Base-by-base conservation (phyloP, 2,329 filamentous ascomycete species). In the Rhexocercosporidium sp. region DNA sequence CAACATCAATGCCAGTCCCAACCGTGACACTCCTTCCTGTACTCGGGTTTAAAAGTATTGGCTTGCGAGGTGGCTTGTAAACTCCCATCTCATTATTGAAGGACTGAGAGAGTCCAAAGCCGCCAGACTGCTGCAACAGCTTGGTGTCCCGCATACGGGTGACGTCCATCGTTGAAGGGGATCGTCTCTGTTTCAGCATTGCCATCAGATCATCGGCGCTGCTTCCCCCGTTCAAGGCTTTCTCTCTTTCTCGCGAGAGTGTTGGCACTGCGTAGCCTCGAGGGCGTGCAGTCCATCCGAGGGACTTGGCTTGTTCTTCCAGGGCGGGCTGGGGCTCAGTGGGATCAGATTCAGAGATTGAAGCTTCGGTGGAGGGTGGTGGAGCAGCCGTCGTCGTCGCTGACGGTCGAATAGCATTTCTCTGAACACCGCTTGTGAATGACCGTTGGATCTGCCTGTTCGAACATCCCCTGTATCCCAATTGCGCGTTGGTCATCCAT, bases 21-120 rank as follows among this genome's bases (percentile, higher is more conserved):
- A 76, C 64, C 3, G 41, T 49, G 9, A 77, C 59, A n/a, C 49
- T 70, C 18, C 75, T 62, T 5, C 76, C 76, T 7, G 73, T 72
- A 47, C 66, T 69, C 9, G 76, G 74, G 44, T 70, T 71, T 11
- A 78, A 47, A 4, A 69, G 67, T 39, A 77, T 62, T 18, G 71
- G 65, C 22, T 54, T 57, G 16, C 53, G 61, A 20, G 57, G 37
- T 41, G 29, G 37, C 41, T 54, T 64, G 2, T 54, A 39, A 25
- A 65, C 51, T 41, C 60, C 51, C 5, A 27, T 4, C 9, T 51
- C 20, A 9, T 34, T 14, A 18, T 14, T 16, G n/a, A 62, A 8
- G 39, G 59, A 34, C 9, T 62, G 41, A 29, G 59, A n/a, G 16
- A 39, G n/a, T 8, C 41, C 56, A 12, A 34, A 25, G 27, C 56